Conservation (phyloP, 2,329 filamentous ascomycete genomes). For the Stemphylium beticola region DNA sequence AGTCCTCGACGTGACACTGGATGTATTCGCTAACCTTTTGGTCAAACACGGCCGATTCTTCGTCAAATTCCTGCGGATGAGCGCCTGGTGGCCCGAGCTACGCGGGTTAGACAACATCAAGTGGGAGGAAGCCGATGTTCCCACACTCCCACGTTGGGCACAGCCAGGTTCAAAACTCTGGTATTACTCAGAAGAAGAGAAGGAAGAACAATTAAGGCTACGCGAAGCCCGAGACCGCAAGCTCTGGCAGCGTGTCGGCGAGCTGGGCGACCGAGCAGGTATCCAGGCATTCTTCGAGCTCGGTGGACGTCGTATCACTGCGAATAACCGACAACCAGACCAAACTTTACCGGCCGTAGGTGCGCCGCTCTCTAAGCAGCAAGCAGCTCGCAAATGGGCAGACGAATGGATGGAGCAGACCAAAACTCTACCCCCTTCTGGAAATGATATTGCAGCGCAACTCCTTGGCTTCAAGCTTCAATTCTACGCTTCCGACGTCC, state of each 20-base stretch:
- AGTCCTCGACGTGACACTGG: slow-evolving; percentile 90
- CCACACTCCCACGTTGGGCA: slow-evolving; percentile 85
- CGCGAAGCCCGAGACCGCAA: slow-evolving; percentile 70
- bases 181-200: slow-evolving; percentile 72
- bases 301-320: slow-evolving; percentile 70
- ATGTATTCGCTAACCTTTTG: slow-evolving; percentile 91
- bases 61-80: slow-evolving; percentile 86
- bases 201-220: slow-evolving; percentile 61
- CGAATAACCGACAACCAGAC: slow-evolving; percentile 37
- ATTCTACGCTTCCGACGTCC: slow-evolving; percentile 84
- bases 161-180: slow-evolving; percentile 71
- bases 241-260: slow-evolving; percentile 83
- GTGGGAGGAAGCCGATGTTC: slow-evolving; percentile 58
- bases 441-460: slow-evolving; percentile 91
- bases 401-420: slow-evolving; percentile 79
- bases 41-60: slow-evolving; percentile 95
- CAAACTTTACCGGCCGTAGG: slow-evolving; percentile 34
- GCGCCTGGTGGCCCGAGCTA: slow-evolving; percentile 92
- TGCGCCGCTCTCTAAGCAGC: slow-evolving; percentile 49
- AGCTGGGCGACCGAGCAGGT: slow-evolving; percentile 62
- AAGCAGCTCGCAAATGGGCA: slow-evolving; percentile 45
- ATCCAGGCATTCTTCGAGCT: slow-evolving; percentile 90
- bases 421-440: slow-evolving; percentile 79
- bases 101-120: slow-evolving; percentile 61
- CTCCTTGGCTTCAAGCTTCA: slow-evolving; percentile 95